Base-by-base conservation (phyloP, 805 yeast genomes). In the Candida methanosorbosa region DNA sequence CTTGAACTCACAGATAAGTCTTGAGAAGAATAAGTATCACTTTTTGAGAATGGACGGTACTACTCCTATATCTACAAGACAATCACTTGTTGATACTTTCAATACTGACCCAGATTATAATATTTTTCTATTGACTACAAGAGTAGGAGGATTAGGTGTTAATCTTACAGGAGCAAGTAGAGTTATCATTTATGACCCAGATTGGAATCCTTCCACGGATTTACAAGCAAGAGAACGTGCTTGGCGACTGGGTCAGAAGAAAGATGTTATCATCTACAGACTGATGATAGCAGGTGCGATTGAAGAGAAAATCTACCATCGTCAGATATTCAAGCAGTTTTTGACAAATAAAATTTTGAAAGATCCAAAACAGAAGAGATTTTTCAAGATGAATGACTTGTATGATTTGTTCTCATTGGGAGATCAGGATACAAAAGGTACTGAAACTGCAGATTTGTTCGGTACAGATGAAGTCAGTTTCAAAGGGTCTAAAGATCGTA, bases 171-270 rank as follows among this genome's bases (percentile, higher is more conserved):
- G 97, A 3, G 97, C 98, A 0, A 87, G 87, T 44, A 63, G 97
- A 30, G 96, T 90, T 11, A 85, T 90, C 17, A 90, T 90, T 13
- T 90, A 72, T 53, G 98, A 90, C 50, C 98, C 98, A 0, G 97
- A 92, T 57, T 90, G 98, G 98, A 90, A 90, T 50, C 98, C 98
- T 1, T 86, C 96, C 1, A 92, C 97, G 0, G 98, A 90, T 61
- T 70, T 88, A 39, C 98, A 90, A 57, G 98, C 98, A 0, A 67
- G 97, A 39, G 98, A 90, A 54, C 62, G 98, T 32, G 97, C 97
- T 0, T 92, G 97, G 97, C 67, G 98, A 43, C 66, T 90, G 42
- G 98, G 98, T 1, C 98, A 90, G 56, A 88, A 82, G 52, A 76
- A 79, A 38, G 95, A 88, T 46, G 97, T 90, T 8, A 75, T 87